Conservation (phyloP, 441 rosid genomes). For the Melastoma candidum region DNA sequence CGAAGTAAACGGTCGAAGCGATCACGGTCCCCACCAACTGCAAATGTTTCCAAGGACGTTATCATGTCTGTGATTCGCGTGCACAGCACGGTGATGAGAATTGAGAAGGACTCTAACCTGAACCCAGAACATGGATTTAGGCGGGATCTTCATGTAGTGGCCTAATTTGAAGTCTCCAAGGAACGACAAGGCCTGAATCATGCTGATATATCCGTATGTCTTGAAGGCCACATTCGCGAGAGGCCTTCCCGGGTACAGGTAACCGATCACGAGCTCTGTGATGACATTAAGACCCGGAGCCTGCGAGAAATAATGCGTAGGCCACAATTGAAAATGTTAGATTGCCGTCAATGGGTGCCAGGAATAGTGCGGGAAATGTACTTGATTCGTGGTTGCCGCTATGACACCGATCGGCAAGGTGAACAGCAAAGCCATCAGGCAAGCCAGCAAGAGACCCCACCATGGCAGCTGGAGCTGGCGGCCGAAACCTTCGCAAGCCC, state of each 20-base stretch:
- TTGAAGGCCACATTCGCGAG: slow-evolving; percentile 16
- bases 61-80: too few species aligned
- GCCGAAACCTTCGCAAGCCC: slow-evolving; percentile 12
- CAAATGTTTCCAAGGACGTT: too few species aligned
- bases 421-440: slow-evolving; percentile 8
- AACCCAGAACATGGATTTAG: slow-evolving; percentile 15
- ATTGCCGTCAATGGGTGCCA: neutral
- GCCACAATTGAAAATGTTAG: too few species aligned
- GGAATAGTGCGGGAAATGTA: neutral
- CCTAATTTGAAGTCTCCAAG: slow-evolving; percentile 16
- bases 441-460: slow-evolving; percentile 16
- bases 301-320: neutral
- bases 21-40: slow-evolving; percentile 2
- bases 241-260: slow-evolving; percentile 17
- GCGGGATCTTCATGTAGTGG: slow-evolving; percentile 19
- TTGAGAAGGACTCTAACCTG: slow-evolving; percentile 2
- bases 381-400: slow-evolving; percentile 16
- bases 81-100: too few species aligned
- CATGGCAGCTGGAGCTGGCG: slow-evolving; percentile 15
- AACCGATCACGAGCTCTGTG: slow-evolving; percentile 17
- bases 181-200: slow-evolving; percentile 12
- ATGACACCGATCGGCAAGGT: slow-evolving; percentile 14
- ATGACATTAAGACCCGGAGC: slow-evolving; percentile 15
- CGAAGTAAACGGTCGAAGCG: slow-evolving; percentile 5
- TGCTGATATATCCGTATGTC: slow-evolving; percentile 17